Percentiles rank a stretch among this genome's conserved stretches.
These are phyloP conservation scores for Suhomyces taliae DNA, from an alignment of 1,139 yeast species.

Conservation along the genomic window DNA sequence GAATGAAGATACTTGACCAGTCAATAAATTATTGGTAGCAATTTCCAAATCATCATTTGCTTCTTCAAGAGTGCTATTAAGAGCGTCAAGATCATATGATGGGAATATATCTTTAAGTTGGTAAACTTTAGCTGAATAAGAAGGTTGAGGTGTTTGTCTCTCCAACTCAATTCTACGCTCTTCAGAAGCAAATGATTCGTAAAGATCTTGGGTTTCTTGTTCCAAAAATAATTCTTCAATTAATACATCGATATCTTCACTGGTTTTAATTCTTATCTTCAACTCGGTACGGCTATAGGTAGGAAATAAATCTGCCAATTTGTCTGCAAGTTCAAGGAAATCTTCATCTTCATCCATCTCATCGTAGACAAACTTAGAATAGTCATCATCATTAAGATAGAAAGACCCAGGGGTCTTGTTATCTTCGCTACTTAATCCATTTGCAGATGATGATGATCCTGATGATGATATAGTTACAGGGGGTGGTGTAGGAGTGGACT, in stretches of 20 bases:
- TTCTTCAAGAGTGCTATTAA: conserved; percentile 17
- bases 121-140: conserved; percentile 12
- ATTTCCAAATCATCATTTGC: conserved; percentile 19
- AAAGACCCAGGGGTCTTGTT: background rate
- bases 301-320: conserved; percentile 32
- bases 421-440: conserved; percentile 1
- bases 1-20: conserved; percentile 9
- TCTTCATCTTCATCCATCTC: conserved; percentile 18
- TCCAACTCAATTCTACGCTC: conserved; percentile 5
- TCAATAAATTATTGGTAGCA: conserved; percentile 13
- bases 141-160: conserved; percentile 1
- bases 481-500: background rate
- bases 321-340: conserved; percentile 20
- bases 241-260: conserved; percentile 21
- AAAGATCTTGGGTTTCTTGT: conserved; percentile 15
- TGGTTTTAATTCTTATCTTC: conserved; percentile 20
- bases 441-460: background rate
- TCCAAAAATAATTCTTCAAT: conserved; percentile 23
- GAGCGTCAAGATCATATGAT: conserved; percentile 13
- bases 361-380: conserved; percentile 14
- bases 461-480: background rate
- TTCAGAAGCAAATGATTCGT: conserved; percentile 8
- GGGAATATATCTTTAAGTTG: conserved; percentile 28
- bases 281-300: conserved; percentile 27
- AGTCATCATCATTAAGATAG: conserved; percentile 13